Evolutionary conservation across 2,329 filamentous ascomycete genomes (phyloP), one percentile per base, ranked within the genome.

Genomic region (Aspergillus clavatus): DNA sequence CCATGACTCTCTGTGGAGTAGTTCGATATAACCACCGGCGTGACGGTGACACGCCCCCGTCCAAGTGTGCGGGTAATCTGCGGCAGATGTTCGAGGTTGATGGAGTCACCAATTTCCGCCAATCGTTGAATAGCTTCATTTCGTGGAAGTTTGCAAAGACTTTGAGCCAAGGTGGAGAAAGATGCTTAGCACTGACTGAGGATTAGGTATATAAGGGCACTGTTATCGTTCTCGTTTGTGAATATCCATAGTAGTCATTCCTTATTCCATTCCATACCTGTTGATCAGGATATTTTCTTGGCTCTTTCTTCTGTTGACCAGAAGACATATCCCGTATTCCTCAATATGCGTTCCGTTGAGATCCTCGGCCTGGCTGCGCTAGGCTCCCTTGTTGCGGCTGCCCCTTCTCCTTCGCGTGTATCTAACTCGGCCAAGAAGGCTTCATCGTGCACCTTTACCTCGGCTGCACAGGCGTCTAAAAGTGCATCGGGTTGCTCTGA

Each of bases 391-490:
- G 56, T 50, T 16, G 47, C 50, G 29, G 59, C 57, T 28, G 53
- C 50, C 24, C 60, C 60, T 4, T 38, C 55, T 8, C 53, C 62
- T n/a, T 47, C 53, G 24, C 42, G 46, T 12, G 46, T 41, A 19
- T 57, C 59, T 35, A 57, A 62, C 28, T 40, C 61, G 11, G 43
- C 48, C 36, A 53, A 61, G 46, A 54, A 54, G 39, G 53, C 60
- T 43, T 59, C 62, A n/a, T 61, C 64, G 46, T 83, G 80, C 63
- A 81, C 77, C 11, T 81, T 83, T 59, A 78, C 72, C 35, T 70
- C 73, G 41, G 73, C 75, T 41, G 68, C 72, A 4, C 56, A 69
- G 3, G 76, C 75, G 36, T 73, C 66, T 48, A 69, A 70, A 48
- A 69, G 69, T 55, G 78, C 79, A 63, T 56, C 60, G 6, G 70